Percentiles rank a stretch among this genome's conserved stretches.
phyloP scores from a whole-genome alignment of 768 basidiomycete species.

The Pleurotus citrinopileatus region DNA sequence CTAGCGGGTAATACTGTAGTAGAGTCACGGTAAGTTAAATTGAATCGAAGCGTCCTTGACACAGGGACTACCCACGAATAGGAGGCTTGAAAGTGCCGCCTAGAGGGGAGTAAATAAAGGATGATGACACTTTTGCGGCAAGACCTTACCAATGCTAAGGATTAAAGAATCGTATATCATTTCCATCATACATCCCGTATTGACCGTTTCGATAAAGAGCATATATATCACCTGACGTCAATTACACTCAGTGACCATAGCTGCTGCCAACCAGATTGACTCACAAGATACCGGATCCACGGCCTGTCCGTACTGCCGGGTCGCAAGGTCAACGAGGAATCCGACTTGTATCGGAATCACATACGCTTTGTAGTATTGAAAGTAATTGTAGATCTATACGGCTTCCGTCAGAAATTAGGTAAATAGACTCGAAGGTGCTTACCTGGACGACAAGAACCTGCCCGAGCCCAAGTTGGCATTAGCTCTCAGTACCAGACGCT shows the following conservation, averaged over 20 bases:
- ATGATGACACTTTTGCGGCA: too few species aligned
- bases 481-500: neutral
- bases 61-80: neutral
- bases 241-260: neutral
- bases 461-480: neutral
- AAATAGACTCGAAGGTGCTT: neutral
- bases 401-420: neutral
- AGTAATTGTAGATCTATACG: slow-evolving; percentile 10
- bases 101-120: neutral
- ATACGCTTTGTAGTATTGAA: slow-evolving; percentile 9
- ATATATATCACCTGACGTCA: slow-evolving; percentile 10
- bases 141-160: neutral
- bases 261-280: neutral
- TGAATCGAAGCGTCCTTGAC: neutral
- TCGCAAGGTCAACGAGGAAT: neutral
- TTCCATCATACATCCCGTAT: slow-evolving; percentile 12
- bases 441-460: slow-evolving; percentile 9
- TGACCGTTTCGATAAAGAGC: slow-evolving; percentile 13
- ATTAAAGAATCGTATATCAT: slow-evolving; percentile 14
- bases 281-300: slow-evolving; percentile 10
- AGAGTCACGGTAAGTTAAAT: too few species aligned
- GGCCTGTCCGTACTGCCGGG: neutral
- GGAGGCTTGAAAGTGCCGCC: neutral
- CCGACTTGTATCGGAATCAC: neutral
- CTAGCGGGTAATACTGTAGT: too few species aligned